Percentiles rank a stretch among this genome's conserved stretches.
phyloP scores from a whole-genome alignment of 352 stramenopile genomes.

The Halophytophthora polymorphica region DNA sequence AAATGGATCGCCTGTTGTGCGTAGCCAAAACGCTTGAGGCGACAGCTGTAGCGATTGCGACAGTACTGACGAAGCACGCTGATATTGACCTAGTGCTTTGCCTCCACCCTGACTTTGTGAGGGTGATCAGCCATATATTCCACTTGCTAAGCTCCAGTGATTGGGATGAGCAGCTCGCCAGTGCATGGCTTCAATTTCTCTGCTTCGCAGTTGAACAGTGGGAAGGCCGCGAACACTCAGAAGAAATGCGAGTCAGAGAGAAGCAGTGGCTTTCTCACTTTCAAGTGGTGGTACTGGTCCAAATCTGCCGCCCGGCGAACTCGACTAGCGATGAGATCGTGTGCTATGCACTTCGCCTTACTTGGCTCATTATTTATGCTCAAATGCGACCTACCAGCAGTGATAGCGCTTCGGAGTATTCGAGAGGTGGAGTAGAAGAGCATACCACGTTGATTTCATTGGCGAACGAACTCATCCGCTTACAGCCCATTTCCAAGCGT shows the following conservation, averaged over 20 bases:
- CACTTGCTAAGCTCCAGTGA: background rate
- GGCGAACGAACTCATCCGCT: too few species aligned
- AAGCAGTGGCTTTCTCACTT: background rate
- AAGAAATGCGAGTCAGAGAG: background rate
- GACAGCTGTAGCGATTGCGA: background rate
- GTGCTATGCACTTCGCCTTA: too few species aligned
- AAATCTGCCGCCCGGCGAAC: too few species aligned
- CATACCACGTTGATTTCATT: too few species aligned
- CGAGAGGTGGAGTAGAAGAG: too few species aligned
- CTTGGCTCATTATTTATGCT: too few species aligned
- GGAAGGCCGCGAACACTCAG: background rate
- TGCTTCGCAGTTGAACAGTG: slow-evolving; percentile 16
- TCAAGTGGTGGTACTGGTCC: too few species aligned
- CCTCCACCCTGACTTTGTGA: slow-evolving; percentile 8
- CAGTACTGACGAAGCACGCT: slow-evolving; percentile 5
- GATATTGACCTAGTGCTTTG: slow-evolving; percentile 1
- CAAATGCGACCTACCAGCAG: too few species aligned
- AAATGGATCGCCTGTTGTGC: slow-evolving; percentile 4
- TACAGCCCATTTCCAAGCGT: too few species aligned
- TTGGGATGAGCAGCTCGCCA: background rate
- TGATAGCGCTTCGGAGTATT: too few species aligned
- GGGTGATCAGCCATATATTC: slow-evolving; percentile 9
- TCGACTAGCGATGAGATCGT: too few species aligned
- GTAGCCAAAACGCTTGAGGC: slow-evolving; percentile 2
- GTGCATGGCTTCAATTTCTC: slow-evolving; percentile 9